Percentiles rank a stretch among this genome's conserved stretches.
Evolutionary conservation across 1,284 basidiomycete species (phyloP).

Genomic region (Sphaerobolus stellatus): DNA sequence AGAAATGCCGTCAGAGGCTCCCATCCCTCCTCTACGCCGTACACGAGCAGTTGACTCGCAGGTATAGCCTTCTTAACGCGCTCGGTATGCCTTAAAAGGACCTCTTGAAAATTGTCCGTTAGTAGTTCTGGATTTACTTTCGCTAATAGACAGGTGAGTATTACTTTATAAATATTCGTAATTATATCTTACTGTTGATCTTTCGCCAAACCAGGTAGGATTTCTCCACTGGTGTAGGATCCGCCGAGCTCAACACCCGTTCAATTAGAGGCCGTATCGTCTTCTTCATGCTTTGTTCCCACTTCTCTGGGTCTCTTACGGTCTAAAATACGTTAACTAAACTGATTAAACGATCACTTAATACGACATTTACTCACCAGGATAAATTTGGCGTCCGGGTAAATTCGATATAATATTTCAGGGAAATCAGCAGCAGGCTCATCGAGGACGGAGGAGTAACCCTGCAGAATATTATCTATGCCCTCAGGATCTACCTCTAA

Average conservation of each 20-base stretch:
- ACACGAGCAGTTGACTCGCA: background rate
- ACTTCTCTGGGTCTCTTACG: background rate
- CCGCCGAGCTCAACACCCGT: too few species aligned
- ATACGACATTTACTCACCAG: background rate
- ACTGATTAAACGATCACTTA: background rate
- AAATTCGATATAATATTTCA: background rate
- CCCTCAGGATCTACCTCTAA: background rate
- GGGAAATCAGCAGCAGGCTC: background rate
- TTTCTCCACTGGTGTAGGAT: background rate
- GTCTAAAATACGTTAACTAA: background rate
- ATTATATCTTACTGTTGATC: too few species aligned
- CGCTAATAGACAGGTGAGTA: too few species aligned
- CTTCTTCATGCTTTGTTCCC: background rate
- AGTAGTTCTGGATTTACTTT: background rate
- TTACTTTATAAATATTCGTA: too few species aligned
- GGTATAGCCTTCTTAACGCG: background rate
- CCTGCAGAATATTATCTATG: background rate
- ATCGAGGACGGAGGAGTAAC: background rate
- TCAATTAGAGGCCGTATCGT: background rate
- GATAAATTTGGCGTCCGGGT: background rate
- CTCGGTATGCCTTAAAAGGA: background rate
- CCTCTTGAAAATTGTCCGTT: background rate
- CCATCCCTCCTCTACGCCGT: background rate
- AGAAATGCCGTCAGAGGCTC: background rate
- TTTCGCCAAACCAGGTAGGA: too few species aligned